A percentile compares a stretch with the other conserved stretches of the same genome.
These are phyloP conservation scores for Viridothelium virens DNA, from an alignment of 495 filamentous ascomycete species.

Conservation along the genomic window DNA sequence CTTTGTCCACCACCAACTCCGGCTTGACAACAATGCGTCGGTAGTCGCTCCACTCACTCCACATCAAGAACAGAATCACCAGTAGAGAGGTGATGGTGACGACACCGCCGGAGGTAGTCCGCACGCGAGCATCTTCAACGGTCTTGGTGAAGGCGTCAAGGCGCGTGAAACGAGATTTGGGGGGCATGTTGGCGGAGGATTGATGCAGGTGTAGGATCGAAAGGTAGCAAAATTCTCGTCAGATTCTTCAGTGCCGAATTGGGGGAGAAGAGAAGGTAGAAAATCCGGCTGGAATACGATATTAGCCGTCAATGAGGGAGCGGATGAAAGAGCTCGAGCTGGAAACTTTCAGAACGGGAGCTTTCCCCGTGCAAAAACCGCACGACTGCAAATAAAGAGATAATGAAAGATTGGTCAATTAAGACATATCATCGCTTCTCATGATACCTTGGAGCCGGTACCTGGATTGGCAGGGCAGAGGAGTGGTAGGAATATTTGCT, in stretches of 20 bases:
- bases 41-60: slow-evolving; percentile 96
- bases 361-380: neutral
- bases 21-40: slow-evolving; percentile 76
- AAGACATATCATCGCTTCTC: neutral
- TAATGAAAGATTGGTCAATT: neutral
- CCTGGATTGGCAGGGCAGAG: neutral
- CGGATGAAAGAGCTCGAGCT: neutral
- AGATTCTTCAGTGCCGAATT: too few relatives aligned
- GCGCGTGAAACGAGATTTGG: slow-evolving; percentile 82
- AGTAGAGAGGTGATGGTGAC: slow-evolving; percentile 86
- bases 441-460: neutral
- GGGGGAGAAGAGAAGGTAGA: neutral
- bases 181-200: slow-evolving; percentile 44
- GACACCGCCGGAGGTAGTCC: slow-evolving; percentile 93
- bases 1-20: slow-evolving; percentile 93
- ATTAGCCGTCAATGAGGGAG: neutral
- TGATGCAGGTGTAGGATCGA: too few relatives aligned
- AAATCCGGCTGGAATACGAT: neutral
- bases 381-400: neutral
- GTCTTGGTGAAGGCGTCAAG: slow-evolving; percentile 99
- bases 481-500: neutral
- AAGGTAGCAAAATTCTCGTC: too few relatives aligned
- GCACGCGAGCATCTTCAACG: slow-evolving; percentile 92
- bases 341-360: neutral
- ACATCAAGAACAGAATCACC: slow-evolving; percentile 77